A percentile compares a stretch with the other conserved stretches of the same genome.
Evolutionary conservation across 768 basidiomycete species (phyloP).

Genomic region (Hygrocybe coccinea): DNA sequence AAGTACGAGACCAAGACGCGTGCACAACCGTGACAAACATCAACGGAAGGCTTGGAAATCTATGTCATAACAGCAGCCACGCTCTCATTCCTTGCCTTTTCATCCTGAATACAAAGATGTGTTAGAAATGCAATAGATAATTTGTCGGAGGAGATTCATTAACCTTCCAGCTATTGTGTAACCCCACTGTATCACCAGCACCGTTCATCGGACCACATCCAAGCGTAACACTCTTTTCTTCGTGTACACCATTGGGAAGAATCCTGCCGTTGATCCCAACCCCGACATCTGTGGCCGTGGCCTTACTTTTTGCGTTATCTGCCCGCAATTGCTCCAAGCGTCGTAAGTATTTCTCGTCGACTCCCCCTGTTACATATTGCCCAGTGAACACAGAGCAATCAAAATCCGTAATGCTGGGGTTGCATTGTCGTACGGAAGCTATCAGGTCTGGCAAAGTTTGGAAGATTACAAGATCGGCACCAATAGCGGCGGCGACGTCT

Average conservation of each 20-base stretch:
- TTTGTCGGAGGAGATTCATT: slow-evolving; percentile 7
- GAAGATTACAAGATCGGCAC: slow-evolving; percentile 94
- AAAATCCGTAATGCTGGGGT: slow-evolving; percentile 68
- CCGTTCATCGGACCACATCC: slow-evolving; percentile 51
- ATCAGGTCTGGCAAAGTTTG: slow-evolving; percentile 89
- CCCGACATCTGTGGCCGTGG: slow-evolving; percentile 27
- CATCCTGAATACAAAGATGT: not conserved
- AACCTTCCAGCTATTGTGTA: slow-evolving; percentile 67
- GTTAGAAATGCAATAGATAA: slow-evolving; percentile 9
- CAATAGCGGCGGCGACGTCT: slow-evolving; percentile 75
- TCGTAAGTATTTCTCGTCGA: slow-evolving; percentile 76
- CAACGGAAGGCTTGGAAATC: no score
- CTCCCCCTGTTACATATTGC: slow-evolving; percentile 91
- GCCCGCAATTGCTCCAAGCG: slow-evolving; percentile 72
- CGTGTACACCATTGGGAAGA: slow-evolving; percentile 12
- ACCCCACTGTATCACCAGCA: slow-evolving; percentile 70
- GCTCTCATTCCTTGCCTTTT: slow-evolving; percentile 2
- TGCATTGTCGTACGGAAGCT: slow-evolving; percentile 79
- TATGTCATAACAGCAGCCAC: no score
- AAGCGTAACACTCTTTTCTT: slow-evolving; percentile 18
- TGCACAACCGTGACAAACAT: no score
- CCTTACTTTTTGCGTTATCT: slow-evolving; percentile 71
- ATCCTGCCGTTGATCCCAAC: slow-evolving; percentile 31
- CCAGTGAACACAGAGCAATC: slow-evolving; percentile 99
- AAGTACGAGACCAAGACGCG: no score